Conservation (phyloP, 2,329 filamentous ascomycete species). For the Cladosporium sp. region DNA sequence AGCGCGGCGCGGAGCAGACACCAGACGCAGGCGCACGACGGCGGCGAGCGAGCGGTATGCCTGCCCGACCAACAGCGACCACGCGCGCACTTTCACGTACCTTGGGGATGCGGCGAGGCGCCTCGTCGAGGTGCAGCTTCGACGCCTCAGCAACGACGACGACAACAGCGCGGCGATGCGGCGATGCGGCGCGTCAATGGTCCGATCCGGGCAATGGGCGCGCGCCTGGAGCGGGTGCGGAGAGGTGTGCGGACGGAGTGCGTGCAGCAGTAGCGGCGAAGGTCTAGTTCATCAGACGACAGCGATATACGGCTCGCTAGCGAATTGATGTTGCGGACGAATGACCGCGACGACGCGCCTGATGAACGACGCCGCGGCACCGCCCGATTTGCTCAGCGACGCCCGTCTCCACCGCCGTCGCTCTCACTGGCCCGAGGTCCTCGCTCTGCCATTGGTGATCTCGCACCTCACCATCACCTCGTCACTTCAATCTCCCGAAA, state of each 20-base stretch:
- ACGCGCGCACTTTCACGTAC: not conserved
- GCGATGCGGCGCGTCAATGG: not conserved
- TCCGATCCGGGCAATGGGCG: too few species aligned
- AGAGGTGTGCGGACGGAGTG: not conserved
- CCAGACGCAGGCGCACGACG: not conserved
- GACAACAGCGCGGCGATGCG: not conserved
- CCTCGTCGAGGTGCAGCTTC: not conserved
- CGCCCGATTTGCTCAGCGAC: too few species aligned
- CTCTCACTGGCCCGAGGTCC: not conserved
- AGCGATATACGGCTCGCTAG: not conserved
- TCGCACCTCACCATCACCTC: not conserved
- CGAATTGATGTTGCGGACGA: too few species aligned
- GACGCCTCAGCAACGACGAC: not conserved
- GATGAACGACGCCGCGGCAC: too few species aligned
- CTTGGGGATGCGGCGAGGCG: not conserved
- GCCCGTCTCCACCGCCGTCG: not conserved
- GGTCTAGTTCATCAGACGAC: not conserved
- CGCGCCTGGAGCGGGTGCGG: too few species aligned
- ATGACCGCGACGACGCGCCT: too few species aligned
- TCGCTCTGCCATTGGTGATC: not conserved
- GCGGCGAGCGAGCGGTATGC: not conserved
- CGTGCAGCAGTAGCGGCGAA: not conserved
- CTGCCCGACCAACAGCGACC: not conserved
- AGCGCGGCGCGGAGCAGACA: not conserved
- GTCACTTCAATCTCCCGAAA: not conserved